Base-by-base conservation (phyloP, 345 rosid genomes). In the Gossypium thurberi region DNA sequence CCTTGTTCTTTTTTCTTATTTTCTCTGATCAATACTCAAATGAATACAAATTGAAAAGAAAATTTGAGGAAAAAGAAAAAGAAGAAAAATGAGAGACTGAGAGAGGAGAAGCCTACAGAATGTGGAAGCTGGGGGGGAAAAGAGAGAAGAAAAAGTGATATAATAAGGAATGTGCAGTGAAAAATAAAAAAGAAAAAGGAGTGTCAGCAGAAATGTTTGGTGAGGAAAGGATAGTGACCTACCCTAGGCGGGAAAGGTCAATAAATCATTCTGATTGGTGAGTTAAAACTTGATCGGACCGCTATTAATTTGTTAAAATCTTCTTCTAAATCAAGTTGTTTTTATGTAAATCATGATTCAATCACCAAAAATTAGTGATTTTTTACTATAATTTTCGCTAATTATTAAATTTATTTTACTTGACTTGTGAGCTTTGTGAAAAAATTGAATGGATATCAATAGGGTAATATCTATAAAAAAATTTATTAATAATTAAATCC, bases 231-330 rank as follows among this genome's bases (percentile, higher is more conserved):
- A 69, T 5, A 51, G 26, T 51, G 60, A 69, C 47, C 47, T 28
- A 28, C 11, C 60, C 10, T n/a, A 51, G 72, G 72, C 72, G 72
- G 72, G 72, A 69, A 69, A 33, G 47, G 60, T n/a, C 8, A 48
- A 25, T 25, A 67, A 48, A 68, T 50, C 60, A 51, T 51, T 68
- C 59, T 68, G 72, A 50, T 51, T 69, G 59, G 72, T 26, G 25
- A 3, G 46, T 51, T 26, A 69, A 51, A 51, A 28, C 59, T 28
- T 69, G 47, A 52, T 69, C 60, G 0, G 72, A 69, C 60, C 47
- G 72, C 46, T n/a, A 50, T 28, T 59, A 59, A 26, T 59, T 59
- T 59, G 37, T 59, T 59, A 12, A 59, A 59, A 5, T 9, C 2
- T 18, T 20, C 21, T 65, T 2, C 9, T 8, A 2, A 48, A 48